These are phyloP conservation scores for Pichia deserticola DNA, from an alignment of 805 yeast species.

Conservation along the genomic window DNA sequence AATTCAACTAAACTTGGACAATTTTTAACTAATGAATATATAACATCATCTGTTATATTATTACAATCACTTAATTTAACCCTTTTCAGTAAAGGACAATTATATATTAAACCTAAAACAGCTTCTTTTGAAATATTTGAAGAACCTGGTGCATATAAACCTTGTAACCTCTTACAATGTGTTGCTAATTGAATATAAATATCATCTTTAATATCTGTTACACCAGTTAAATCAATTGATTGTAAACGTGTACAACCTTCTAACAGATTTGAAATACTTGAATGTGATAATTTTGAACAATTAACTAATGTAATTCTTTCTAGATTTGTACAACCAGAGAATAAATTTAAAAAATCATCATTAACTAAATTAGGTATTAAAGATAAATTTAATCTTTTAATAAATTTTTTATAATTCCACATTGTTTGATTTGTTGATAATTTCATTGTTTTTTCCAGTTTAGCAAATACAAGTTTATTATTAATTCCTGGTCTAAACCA, in stretches of 20 bases:
- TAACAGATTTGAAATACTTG: conserved; percentile 55
- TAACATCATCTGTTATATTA: conserved; percentile 55
- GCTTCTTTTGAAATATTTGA: conserved; percentile 61
- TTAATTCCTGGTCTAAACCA: conserved; percentile 84
- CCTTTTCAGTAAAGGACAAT: conserved; percentile 72
- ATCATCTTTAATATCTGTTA: conserved; percentile 59
- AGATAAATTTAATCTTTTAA: conserved; percentile 75
- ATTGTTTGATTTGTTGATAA: conserved; percentile 40
- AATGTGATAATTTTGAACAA: conserved; percentile 57
- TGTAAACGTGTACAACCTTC: conserved; percentile 63
- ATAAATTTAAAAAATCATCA: conserved; percentile 53
- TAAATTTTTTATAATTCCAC: conserved; percentile 61
- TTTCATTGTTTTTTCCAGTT: conserved; percentile 50
- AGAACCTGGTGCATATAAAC: conserved; percentile 84
- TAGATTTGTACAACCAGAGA: conserved; percentile 64
- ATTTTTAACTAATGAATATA: conserved; percentile 52
- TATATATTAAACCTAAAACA: conserved; percentile 46
- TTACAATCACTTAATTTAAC: conserved; percentile 71
- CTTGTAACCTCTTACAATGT: conserved; percentile 74
- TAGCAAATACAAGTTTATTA: conserved; percentile 39
- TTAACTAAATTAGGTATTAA: conserved; percentile 61
- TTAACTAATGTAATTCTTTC: conserved; percentile 83
- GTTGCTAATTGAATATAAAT: conserved; percentile 61
- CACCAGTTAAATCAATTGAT: conserved; percentile 83
- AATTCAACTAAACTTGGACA: conserved; percentile 84